A percentile compares a stretch with the other conserved stretches of the same genome.
Evolutionary conservation across 148 eudicot genomes (phyloP).

Genomic region (Camellia japonica): DNA sequence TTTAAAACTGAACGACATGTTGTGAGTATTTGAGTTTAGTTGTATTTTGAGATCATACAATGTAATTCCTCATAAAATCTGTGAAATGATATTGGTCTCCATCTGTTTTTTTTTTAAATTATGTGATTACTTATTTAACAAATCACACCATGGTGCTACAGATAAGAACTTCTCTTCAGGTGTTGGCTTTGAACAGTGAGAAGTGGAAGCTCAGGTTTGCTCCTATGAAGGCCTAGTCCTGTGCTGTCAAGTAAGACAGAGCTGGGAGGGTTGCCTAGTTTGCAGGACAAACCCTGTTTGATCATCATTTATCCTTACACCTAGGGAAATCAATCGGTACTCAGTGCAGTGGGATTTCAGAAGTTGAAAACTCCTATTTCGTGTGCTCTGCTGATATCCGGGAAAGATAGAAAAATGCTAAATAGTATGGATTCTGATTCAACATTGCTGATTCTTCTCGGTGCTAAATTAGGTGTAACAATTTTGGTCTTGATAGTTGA

Average conservation of each 20-base stretch:
- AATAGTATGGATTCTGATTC: not conserved
- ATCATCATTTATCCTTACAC: too few species aligned
- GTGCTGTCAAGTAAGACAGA: not conserved
- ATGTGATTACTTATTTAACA: not conserved
- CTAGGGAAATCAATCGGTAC: not conserved
- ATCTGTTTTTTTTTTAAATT: not conserved
- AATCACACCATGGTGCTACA: slow-evolving; percentile 31
- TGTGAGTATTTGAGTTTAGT: slow-evolving; percentile 38
- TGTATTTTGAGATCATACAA: not conserved
- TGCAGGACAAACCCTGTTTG: not conserved
- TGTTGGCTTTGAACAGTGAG: slow-evolving; percentile 44
- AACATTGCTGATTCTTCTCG: not conserved
- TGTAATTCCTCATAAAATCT: not conserved
- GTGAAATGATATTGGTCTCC: not conserved
- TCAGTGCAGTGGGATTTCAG: slow-evolving; percentile 1
- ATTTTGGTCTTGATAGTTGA: not conserved
- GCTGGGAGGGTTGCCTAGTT: not conserved
- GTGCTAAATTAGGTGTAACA: not conserved
- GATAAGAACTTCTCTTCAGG: slow-evolving; percentile 83
- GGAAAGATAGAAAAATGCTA: not conserved
- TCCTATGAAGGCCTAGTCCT: not conserved
- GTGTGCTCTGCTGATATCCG: not conserved
- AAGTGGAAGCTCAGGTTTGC: not conserved
- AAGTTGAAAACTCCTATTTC: not conserved
- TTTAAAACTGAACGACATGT: slow-evolving; percentile 67